Evolutionary conservation across 2,329 filamentous ascomycete species (phyloP).

Genomic region (Reticulascus tulasneorum): DNA sequence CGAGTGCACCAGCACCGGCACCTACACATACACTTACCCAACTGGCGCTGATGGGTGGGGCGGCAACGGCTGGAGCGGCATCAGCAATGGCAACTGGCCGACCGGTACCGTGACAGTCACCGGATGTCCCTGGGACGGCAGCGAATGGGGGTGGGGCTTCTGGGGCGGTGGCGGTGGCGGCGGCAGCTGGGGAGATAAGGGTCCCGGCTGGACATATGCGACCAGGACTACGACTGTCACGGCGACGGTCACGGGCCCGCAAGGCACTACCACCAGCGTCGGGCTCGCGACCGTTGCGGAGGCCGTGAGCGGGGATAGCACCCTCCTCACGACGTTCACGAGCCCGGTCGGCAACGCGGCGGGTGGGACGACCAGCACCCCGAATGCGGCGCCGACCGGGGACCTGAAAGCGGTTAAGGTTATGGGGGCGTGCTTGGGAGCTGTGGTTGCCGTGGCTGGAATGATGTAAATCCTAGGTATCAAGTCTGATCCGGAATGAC

Average conservation of each 20-base stretch:
- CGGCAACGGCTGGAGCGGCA: slow-evolving; percentile 12
- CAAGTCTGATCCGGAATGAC: no score
- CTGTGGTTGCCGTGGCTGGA: slow-evolving; percentile 15
- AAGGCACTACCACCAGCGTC: neutral
- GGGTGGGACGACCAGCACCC: slow-evolving; percentile 10
- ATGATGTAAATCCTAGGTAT: slow-evolving; percentile 10
- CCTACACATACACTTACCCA: slow-evolving; percentile 20
- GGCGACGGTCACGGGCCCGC: slow-evolving; percentile 8
- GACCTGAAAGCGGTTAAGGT: slow-evolving; percentile 12
- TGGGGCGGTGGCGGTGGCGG: slow-evolving; percentile 17
- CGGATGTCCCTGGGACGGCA: slow-evolving; percentile 20
- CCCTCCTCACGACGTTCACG: slow-evolving; percentile 16
- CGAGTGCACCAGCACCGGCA: slow-evolving; percentile 16
- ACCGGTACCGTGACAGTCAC: slow-evolving; percentile 20
- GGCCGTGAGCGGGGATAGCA: slow-evolving; percentile 17
- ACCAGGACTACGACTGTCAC: slow-evolving; percentile 18
- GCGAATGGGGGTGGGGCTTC: slow-evolving; percentile 16
- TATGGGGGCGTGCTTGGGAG: slow-evolving; percentile 14
- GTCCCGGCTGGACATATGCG: slow-evolving; percentile 17
- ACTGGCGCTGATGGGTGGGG: slow-evolving; percentile 10
- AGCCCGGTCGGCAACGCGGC: slow-evolving; percentile 6
- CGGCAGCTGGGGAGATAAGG: slow-evolving; percentile 14
- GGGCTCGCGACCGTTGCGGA: slow-evolving; percentile 6
- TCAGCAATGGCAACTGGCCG: slow-evolving; percentile 11
- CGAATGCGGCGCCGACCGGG: slow-evolving; percentile 1